These are phyloP conservation scores for Solanum paucissectum DNA, from an alignment of 257 asterid species.

Conservation along the genomic window DNA sequence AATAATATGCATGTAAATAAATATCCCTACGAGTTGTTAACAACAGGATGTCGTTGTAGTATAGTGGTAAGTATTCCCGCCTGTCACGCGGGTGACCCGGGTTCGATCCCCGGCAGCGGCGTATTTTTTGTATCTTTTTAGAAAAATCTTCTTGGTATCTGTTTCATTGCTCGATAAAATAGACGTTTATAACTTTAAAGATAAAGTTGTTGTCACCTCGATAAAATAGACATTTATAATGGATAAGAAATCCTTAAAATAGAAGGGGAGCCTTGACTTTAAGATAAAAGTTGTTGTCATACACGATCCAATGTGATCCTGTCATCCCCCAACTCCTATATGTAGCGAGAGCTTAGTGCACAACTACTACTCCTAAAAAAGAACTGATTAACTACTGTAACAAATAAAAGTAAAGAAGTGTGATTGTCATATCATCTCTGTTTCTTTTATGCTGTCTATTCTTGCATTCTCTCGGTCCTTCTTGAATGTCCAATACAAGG, in stretches of 20 bases:
- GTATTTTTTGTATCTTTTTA: not conserved
- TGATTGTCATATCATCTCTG: constrained; percentile 52
- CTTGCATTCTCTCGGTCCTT: constrained; percentile 74
- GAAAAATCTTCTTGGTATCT: too few relatives aligned
- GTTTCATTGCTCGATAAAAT: not conserved
- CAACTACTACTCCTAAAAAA: not conserved
- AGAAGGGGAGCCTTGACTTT: not conserved
- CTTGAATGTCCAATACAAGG: constrained; percentile 76
- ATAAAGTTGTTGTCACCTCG: too few relatives aligned
- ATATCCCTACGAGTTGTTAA: fast-evolving
- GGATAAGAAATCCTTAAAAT: not conserved
- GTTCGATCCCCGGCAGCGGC: constrained; percentile 18
- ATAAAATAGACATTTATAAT: too few relatives aligned
- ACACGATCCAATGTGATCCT: not conserved
- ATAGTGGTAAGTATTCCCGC: constrained; percentile 84
- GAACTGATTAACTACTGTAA: not conserved
- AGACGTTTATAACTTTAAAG: not conserved
- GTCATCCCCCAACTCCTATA: too few relatives aligned
- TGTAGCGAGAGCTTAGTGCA: not conserved
- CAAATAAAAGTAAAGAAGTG: not conserved
- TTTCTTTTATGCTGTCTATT: constrained; percentile 44
- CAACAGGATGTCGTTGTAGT: constrained; percentile 56
- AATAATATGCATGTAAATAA: too few relatives aligned
- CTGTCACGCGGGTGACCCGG: constrained; percentile 65
- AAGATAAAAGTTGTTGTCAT: not conserved